Base-by-base conservation (phyloP, 129 eudicot genomes). In the Dittrichia graveolens region DNA sequence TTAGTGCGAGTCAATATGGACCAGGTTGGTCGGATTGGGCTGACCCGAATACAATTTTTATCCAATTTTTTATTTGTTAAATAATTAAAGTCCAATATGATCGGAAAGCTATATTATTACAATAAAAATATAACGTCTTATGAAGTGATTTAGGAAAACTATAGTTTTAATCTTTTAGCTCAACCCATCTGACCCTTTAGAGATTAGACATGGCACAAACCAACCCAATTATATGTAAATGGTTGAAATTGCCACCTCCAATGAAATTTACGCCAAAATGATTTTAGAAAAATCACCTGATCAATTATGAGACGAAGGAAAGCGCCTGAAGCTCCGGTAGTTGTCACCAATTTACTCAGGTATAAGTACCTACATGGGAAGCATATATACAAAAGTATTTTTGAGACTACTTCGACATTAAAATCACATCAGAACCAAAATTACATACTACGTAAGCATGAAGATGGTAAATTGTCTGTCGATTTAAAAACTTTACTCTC, bases 241-340 rank as follows among this genome's bases (percentile, higher is more conserved):
- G 56, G 56, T 49, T 49, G 19, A 37, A 35, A 11, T 35, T 60
- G 19, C 65, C 65, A 60, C 44, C 18, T 60, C 8, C 9, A 24
- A 24, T 39, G 7, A 4, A 48, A 47, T 38, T 40, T 7, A 19
- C 4, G n/a, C 48, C 15, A 45, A 71, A 44, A 42, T 43, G 53
- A 69, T 78, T 24, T 61, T 14, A 45, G 70, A 53, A 34, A 58
- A 45, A 69, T 77, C 24, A 94, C 98, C 91, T 94, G 98, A 84
- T 94, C 98, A 61, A 90, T 80, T 52, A 90, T 49, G 82, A 94
- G 96, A 24, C 91, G 88, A 69, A 88, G 15, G 70, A 90, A 54
- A 82, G 98, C 93, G 60, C 95, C 98, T 46, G 89, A 74, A 67
- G 87, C 91, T 62, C 96, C 98, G 2, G 89, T 75, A 56, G 65